A percentile compares a stretch with the other conserved stretches of the same genome.
These are phyloP conservation scores for Eimeria sp. DNA, from an alignment of 169 alveolate genomes.

Conservation along the genomic window DNA sequence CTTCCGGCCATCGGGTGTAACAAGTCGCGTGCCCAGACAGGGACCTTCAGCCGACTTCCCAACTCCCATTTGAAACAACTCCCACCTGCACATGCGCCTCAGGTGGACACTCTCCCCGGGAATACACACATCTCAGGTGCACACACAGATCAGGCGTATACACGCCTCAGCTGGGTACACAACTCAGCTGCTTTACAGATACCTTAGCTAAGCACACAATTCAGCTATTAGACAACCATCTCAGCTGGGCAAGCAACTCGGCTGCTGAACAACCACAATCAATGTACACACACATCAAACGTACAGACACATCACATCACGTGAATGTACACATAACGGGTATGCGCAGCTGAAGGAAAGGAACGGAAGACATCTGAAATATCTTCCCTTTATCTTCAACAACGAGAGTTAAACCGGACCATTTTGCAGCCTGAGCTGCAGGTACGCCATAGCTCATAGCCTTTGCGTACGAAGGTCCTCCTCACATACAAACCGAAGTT, in stretches of 20 bases:
- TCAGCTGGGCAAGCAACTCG: neutral
- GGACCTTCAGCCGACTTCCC: conserved; percentile 77
- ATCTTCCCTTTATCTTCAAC: neutral
- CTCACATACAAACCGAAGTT: neutral
- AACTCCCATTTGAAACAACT: conserved; percentile 81
- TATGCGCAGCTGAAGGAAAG: neutral
- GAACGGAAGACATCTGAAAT: neutral
- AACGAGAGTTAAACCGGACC: neutral
- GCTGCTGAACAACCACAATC: neutral
- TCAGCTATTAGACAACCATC: neutral
- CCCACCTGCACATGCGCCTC: conserved; percentile 80
- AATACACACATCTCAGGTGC: neutral
- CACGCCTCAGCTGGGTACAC: conserved; percentile 39
- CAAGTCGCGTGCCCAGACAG: conserved; percentile 81
- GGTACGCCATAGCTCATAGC: neutral
- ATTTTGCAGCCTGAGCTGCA: neutral
- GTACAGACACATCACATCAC: neutral
- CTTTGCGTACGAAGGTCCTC: neutral
- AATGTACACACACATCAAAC: neutral
- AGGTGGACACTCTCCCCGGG: neutral
- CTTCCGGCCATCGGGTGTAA: conserved; percentile 62
- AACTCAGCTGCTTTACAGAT: neutral
- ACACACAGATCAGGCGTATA: neutral
- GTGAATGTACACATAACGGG: neutral
- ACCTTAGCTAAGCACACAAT: neutral